Percentiles rank a stretch among this genome's conserved stretches.
Evolutionary conservation across 768 basidiomycete species (phyloP).

Genomic region (Mrakia frigida): DNA sequence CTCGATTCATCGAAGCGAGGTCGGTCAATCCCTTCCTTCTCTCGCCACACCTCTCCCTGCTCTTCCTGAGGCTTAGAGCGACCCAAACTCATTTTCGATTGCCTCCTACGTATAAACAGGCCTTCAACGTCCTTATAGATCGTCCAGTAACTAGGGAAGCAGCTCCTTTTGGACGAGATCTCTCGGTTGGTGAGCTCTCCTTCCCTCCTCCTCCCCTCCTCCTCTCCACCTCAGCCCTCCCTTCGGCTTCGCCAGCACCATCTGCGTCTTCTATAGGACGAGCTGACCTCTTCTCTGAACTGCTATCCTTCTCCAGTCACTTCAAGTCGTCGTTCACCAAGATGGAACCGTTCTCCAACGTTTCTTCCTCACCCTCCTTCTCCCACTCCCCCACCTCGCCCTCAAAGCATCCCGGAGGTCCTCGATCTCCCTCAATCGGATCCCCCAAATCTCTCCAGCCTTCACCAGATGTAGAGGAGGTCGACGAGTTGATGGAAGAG

Average conservation of each 20-base stretch:
- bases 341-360: background rate
- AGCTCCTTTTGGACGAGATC: no score
- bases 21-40: background rate
- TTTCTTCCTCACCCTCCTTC: background rate
- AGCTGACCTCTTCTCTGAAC: background rate
- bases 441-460: background rate
- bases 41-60: background rate
- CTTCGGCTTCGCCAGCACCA: background rate
- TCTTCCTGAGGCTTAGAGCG: no score
- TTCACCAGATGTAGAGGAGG: background rate
- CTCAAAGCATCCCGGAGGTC: background rate
- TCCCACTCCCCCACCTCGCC: slow-evolving; percentile 5
- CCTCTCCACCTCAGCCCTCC: background rate
- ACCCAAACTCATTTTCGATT: no score
- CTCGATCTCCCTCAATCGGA: background rate
- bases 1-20: background rate
- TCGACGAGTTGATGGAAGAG: background rate
- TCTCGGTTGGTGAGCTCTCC: background rate
- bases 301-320: background rate
- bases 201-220: background rate
- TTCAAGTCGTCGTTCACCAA: background rate
- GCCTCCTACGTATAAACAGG: no score
- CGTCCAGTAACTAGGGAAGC: no score
- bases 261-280: background rate
- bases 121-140: no score